Evolutionary conservation across 2,329 filamentous ascomycete species (phyloP), one percentile per base, ranked within the genome.

Genomic region (Fusarium sterilihyphosum): DNA sequence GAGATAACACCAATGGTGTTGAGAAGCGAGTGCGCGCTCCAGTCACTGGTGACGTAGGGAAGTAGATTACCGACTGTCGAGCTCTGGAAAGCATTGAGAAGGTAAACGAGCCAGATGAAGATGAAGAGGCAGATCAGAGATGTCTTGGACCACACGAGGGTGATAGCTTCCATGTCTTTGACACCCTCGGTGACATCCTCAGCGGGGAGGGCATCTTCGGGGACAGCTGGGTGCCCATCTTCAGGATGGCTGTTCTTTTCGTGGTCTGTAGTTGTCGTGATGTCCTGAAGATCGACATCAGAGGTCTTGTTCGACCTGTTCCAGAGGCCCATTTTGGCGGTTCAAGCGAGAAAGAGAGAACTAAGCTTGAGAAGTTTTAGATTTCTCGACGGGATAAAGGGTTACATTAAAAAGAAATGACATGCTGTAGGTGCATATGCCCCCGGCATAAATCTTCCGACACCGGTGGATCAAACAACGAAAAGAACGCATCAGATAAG

Each of bases 21-120:
- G 2, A 69, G 58, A 11, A 69, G 67, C 0, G 67, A 69, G 13
- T 69, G 67, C 2, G 65, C 40, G 1, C 22, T 33, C 67, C 67
- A 69, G 4, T 16, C n/a, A 8, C 67, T 69, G 0, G 67, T 69
- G 2, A 69, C 67, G 5, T 69, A 69, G 4, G 67, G 67, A 0
- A 70, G 17, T 17, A 69, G 9, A 18, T 26, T 69, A 11, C 67
- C 67, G 1, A 84, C 73, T 16, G 88, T 85, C 11, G 83, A 82
- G n/a, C 80, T 81, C 64, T 87, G 67, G 1, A 69, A 69, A 7
- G 67, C 67, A 26, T 69, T 69, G 17, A 69, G 67, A 2, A 69
- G 43, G 3, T 69, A 69, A 0, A 69, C 67, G 3, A 69, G 61
- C 67, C 67, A 69, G 8, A 69, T 69, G 43, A 67, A 69, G 33